Conservation (phyloP, 2,329 filamentous ascomycete species). For the Penicillium nordicum region DNA sequence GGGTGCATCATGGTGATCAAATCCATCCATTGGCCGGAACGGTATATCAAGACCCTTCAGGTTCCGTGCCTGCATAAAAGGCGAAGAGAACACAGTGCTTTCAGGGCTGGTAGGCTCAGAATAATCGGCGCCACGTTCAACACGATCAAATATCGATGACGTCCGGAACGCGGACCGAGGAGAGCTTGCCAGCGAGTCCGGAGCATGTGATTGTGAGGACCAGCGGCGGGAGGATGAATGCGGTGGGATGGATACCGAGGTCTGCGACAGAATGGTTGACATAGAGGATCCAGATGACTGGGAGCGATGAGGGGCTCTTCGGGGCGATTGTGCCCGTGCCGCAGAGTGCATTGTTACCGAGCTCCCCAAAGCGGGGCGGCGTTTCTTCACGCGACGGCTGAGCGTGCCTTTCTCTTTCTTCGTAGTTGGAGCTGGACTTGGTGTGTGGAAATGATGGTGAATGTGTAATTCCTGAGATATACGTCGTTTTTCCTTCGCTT, state of each 20-base stretch:
- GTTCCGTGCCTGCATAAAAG: conserved; percentile 61
- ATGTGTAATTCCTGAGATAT: conserved; percentile 78
- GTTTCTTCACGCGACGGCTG: conserved; percentile 65
- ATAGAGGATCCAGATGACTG: conserved; percentile 45
- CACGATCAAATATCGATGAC: conserved; percentile 74
- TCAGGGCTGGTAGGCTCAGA: conserved; percentile 79
- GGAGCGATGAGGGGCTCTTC: conserved; percentile 36
- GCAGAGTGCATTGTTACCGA: conserved; percentile 46
- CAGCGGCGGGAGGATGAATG: conserved; percentile 34
- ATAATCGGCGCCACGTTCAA: conserved; percentile 60
- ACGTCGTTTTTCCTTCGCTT: conserved; percentile 47
- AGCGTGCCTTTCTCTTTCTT: conserved; percentile 54
- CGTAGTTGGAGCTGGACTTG: conserved; percentile 46
- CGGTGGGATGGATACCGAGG: conserved; percentile 56
- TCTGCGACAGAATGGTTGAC: conserved; percentile 62
- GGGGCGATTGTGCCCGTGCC: conserved; percentile 25
- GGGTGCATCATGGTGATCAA: conserved; percentile 15
- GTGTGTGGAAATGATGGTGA: conserved; percentile 87
- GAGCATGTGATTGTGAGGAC: conserved; percentile 42
- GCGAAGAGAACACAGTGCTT: conserved; percentile 63
- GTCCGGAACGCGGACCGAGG: conserved; percentile 70
- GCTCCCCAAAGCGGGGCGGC: conserved; percentile 60
- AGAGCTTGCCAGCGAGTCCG: conserved; percentile 72
- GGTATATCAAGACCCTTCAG: conserved; percentile 60
- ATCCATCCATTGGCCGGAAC: conserved; percentile 34